Percentiles rank a stretch among this genome's conserved stretches.
phyloP scores from a whole-genome alignment of 2,329 filamentous ascomycete genomes.

The Sclerotinia trifoliorum region DNA sequence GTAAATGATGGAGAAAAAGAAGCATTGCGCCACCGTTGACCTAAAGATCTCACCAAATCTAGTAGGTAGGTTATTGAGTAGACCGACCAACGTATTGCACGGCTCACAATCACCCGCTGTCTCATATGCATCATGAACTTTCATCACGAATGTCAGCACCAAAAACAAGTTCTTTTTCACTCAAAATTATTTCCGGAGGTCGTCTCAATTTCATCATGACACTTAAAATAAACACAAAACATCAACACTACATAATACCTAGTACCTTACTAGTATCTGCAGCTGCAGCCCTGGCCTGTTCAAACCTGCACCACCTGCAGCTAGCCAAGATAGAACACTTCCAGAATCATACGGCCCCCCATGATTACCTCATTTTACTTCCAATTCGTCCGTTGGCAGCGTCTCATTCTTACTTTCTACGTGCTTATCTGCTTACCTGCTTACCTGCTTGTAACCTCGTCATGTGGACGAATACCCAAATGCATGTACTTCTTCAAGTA shows the following conservation, averaged over 20 bases:
- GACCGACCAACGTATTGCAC: neutral
- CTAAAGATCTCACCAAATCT: conserved; percentile 10
- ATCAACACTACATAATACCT: conserved; percentile 5
- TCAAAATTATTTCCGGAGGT: conserved; percentile 1
- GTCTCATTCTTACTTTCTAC: conserved; percentile 16
- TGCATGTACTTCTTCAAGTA: neutral
- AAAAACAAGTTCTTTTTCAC: conserved; percentile 4
- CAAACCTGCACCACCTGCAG: conserved; percentile 9
- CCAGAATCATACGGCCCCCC: conserved; percentile 16
- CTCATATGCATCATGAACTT: neutral
- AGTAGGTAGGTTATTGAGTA: neutral
- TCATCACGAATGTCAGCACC: conserved; percentile 8
- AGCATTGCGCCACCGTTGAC: conserved; percentile 14
- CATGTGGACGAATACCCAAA: neutral
- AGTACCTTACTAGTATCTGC: conserved; percentile 2
- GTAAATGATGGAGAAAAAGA: conserved; percentile 7
- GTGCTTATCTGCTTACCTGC: conserved; percentile 21
- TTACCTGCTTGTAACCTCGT: conserved; percentile 8
- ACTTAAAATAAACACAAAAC: conserved; percentile 14
- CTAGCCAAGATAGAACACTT: conserved; percentile 20
- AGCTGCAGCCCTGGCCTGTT: conserved; percentile 5
- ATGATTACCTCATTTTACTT: conserved; percentile 22
- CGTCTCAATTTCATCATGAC: conserved; percentile 4
- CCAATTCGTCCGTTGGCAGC: conserved; percentile 1
- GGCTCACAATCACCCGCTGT: conserved; percentile 12